A percentile compares a stretch with the other conserved stretches of the same genome.
These are phyloP conservation scores for Solanum arcanum DNA, from an alignment of 257 asterid genomes.

Conservation along the genomic window DNA sequence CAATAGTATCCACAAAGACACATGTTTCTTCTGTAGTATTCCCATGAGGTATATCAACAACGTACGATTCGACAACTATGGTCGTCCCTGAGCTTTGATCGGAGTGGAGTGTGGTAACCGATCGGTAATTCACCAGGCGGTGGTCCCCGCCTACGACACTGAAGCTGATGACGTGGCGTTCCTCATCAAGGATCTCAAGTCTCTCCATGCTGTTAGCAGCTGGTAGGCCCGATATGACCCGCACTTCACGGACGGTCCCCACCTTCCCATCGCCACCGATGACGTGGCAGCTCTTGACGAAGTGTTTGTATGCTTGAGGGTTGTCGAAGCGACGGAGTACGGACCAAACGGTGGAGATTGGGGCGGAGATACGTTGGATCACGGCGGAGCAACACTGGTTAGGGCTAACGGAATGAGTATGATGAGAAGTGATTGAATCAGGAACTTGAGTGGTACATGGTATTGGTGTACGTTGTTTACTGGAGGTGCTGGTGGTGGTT, in stretches of 20 bases:
- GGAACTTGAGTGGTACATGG: conserved; percentile 32
- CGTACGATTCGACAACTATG: conserved; percentile 70
- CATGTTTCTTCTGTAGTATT: conserved; percentile 74
- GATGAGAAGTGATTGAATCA: conserved; percentile 44
- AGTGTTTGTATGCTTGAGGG: conserved; percentile 79
- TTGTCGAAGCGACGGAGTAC: conserved; percentile 76
- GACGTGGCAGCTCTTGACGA: conserved; percentile 73
- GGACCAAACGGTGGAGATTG: conserved; percentile 59
- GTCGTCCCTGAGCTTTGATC: conserved; percentile 18
- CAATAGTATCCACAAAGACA: conserved; percentile 75
- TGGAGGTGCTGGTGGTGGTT: conserved; percentile 13
- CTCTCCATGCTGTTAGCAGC: conserved; percentile 69
- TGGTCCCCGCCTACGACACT: conserved; percentile 91
- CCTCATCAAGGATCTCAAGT: conserved; percentile 76
- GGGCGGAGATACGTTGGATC: conserved; percentile 61
- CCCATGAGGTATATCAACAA: conserved; percentile 67
- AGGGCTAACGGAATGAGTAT: conserved; percentile 44
- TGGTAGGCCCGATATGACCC: conserved; percentile 68
- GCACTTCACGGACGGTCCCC: conserved; percentile 61
- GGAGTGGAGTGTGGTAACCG: conserved; percentile 60
- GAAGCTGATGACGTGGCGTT: conserved; percentile 70
- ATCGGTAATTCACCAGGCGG: conserved; percentile 59
- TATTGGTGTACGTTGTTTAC: conserved; percentile 7
- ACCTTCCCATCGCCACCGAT: conserved; percentile 56
- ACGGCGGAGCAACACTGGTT: conserved; percentile 84